Evolutionary conservation across 345 rosid genomes (phyloP).

Genomic region (Toxicodendron radicans): DNA sequence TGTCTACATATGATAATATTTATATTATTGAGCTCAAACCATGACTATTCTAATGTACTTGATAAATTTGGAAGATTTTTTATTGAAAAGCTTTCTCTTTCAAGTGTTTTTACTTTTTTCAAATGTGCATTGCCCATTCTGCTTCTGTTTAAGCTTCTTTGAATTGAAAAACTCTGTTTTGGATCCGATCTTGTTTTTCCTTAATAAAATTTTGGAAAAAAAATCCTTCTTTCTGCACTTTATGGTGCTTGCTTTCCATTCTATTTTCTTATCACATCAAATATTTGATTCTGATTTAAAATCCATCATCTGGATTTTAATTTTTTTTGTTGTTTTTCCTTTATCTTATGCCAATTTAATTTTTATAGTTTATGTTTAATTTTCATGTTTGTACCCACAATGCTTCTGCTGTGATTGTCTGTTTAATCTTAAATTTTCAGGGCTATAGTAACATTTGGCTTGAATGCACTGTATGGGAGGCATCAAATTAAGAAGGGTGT

Average conservation of each 20-base stretch:
- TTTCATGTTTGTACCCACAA: not conserved
- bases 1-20: not conserved
- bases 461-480: conserved; percentile 91
- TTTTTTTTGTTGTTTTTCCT: no score
- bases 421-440: conserved; percentile 44
- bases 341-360: not conserved
- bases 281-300: not conserved
- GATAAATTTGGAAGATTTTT: not conserved
- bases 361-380: not conserved
- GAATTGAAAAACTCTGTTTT: not conserved
- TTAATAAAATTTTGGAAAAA: not conserved
- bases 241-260: not conserved
- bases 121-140: not conserved
- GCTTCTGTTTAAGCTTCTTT: not conserved
- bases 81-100: not conserved
- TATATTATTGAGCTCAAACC: conserved; percentile 4
- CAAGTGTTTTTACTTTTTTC: not conserved
- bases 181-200: not conserved
- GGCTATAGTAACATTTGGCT: conserved; percentile 73
- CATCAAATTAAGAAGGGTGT: conserved; percentile 45
- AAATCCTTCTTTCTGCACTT: not conserved
- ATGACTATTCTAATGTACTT: not conserved
- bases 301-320: not conserved
- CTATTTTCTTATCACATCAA: not conserved
- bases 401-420: not conserved